Evolutionary conservation across 106 monocot species (phyloP).

Genomic region (Phalaenopsis equestris): DNA sequence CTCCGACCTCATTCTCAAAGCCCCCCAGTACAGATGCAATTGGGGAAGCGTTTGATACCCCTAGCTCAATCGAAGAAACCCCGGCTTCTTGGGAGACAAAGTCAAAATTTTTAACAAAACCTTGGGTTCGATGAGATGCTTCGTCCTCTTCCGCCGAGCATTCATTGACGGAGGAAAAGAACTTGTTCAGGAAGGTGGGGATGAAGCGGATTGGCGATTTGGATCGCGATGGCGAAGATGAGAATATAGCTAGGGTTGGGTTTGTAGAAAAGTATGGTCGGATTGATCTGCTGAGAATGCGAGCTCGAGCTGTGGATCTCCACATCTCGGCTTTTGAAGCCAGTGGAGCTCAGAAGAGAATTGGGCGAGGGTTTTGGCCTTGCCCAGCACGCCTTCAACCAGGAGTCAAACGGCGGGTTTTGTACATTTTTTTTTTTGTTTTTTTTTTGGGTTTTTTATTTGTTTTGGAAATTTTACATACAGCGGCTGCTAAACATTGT

Average conservation of each 20-base stretch:
- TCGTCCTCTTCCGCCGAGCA: not conserved
- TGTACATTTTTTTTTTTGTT: no score
- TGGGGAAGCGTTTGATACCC: not conserved
- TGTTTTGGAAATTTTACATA: no score
- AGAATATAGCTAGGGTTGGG: conserved; percentile 11
- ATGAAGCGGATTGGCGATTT: not conserved
- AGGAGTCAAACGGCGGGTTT: no score
- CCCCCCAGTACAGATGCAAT: not conserved
- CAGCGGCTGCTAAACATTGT: no score
- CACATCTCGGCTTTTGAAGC: conserved; percentile 29
- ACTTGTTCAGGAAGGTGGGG: conserved; percentile 17
- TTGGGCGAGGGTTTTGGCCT: not conserved
- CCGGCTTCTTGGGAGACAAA: not conserved
- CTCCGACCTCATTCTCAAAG: not conserved
- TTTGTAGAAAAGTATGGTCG: conserved; percentile 6
- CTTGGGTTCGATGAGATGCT: not conserved
- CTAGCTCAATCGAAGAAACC: conserved; percentile 1
- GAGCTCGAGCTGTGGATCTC: conserved; percentile 40
- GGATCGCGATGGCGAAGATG: not conserved
- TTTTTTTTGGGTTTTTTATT: no score
- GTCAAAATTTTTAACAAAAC: not conserved
- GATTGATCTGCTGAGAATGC: conserved; percentile 27
- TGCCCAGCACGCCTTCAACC: not conserved
- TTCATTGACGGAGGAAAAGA: conserved; percentile 12
- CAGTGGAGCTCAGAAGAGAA: not conserved